Evolutionary conservation across 306 rosid species (phyloP), one percentile per base, ranked within the genome.

Genomic region (Fragaria iinumae): DNA sequence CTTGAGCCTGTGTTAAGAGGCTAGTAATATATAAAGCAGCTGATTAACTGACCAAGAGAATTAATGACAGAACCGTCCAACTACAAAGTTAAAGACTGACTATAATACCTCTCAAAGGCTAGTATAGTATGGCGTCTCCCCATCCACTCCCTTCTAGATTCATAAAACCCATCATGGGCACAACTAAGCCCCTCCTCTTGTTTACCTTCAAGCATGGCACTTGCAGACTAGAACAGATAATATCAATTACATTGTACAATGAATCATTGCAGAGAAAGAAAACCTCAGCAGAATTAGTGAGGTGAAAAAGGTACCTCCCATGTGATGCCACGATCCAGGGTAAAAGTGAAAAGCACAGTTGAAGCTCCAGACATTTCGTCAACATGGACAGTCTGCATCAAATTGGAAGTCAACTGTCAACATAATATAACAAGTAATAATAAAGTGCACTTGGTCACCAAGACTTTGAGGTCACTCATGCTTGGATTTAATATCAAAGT

Each of bases 81-180:
- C 18, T 50, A 11, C 52, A 73, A 47, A 73, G 72, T 67, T 70
- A 75, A 82, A 43, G 68, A 66, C 71, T 23, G 43, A 21, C 47
- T 66, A 65, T 7, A 27, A 68, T 87, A 92, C 99, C 99, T 89
- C 83, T 95, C 97, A 86, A 90, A 92, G 14, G 97, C 96, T 80
- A 95, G 87, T 81, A 88, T 87, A 89, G 91, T 85, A 81, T 95
- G 99, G 47, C 92, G 92, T 81, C 87, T 90, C 62, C 99, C 97
- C 84, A 92, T 72, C 99, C 99, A 95, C 76, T 95, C 97, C 90
- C 97, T 84, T 83, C 76, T 95, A 73, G 99, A 95, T 81, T 95
- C 99, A 75, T 95, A 95, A 86, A 95, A 95, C 67, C 97, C 97
- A 85, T 95, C 98, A 85, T 88, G 82, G 81, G 90, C 68, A 73